Evolutionary conservation across 202 grass and related monocot genomes (phyloP).

Genomic region (Dendrocalamus latiflorus): DNA sequence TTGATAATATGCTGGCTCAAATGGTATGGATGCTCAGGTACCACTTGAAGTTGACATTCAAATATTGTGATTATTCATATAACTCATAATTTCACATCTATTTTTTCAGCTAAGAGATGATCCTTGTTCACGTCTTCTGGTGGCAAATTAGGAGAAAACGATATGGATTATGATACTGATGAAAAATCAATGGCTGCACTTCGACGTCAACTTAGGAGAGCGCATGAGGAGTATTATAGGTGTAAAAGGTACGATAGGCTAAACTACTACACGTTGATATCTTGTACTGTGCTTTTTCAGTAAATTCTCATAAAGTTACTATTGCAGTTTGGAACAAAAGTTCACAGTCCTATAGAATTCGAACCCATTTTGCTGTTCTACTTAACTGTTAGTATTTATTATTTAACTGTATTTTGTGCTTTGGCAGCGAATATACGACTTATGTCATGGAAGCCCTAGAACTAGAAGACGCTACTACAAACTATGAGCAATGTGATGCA

Average conservation of each 20-base stretch:
- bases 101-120: too few relatives aligned
- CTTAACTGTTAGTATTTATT: slow-evolving; percentile 30
- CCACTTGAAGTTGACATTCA: too few relatives aligned
- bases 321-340: background rate
- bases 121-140: too few relatives aligned
- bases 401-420: slow-evolving; percentile 32
- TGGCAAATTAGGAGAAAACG: too few relatives aligned
- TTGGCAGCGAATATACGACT: slow-evolving; percentile 86
- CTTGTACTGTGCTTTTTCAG: background rate
- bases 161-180: slow-evolving; percentile 87
- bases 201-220: slow-evolving; percentile 84
- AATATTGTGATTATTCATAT: too few relatives aligned
- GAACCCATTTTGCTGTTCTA: background rate
- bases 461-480: slow-evolving; percentile 94
- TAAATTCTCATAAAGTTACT: background rate
- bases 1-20: too few relatives aligned
- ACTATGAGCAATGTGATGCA: slow-evolving; percentile 76
- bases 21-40: too few relatives aligned
- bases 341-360: background rate
- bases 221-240: slow-evolving; percentile 93
- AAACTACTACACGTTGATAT: background rate
- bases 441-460: slow-evolving; percentile 95
- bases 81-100: too few relatives aligned
- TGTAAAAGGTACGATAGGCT: slow-evolving; percentile 75
- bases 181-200: slow-evolving; percentile 97